phyloP scores from a whole-genome alignment of 2,329 filamentous ascomycete species.

The Colletotrichum orbiculare region DNA sequence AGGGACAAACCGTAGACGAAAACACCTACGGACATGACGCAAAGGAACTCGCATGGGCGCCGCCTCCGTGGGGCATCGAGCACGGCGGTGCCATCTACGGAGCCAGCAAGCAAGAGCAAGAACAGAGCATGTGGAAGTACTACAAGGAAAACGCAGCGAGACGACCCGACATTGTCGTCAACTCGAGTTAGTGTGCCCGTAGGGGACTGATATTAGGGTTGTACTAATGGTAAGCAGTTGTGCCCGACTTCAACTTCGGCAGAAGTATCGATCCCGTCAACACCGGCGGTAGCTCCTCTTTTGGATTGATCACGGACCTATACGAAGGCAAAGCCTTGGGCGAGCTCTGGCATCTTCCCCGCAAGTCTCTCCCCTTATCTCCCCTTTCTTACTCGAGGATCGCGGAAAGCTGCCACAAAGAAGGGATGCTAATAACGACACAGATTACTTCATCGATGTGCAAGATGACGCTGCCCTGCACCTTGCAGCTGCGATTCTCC shows the following conservation, averaged over 20 bases:
- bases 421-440: no score
- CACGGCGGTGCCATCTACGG: slow-evolving; percentile 46
- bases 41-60: slow-evolving; percentile 16
- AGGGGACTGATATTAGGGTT: neutral
- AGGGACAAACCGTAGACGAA: slow-evolving; percentile 36
- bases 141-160: slow-evolving; percentile 44
- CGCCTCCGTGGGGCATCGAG: slow-evolving; percentile 33
- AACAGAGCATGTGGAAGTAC: slow-evolving; percentile 53
- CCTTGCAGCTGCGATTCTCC: slow-evolving; percentile 60
- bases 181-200: slow-evolving; percentile 13
- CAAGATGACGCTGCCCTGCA: slow-evolving; percentile 63
- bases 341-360: slow-evolving; percentile 18
- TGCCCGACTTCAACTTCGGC: slow-evolving; percentile 46
- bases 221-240: slow-evolving; percentile 31
- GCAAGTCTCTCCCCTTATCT: neutral
- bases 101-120: slow-evolving; percentile 51
- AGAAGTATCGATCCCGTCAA: slow-evolving; percentile 34
- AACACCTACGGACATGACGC: slow-evolving; percentile 11
- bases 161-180: slow-evolving; percentile 25
- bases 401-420: no score
- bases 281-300: slow-evolving; percentile 40
- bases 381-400: neutral
- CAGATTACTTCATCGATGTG: slow-evolving; percentile 59
- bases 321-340: slow-evolving; percentile 39
- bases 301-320: slow-evolving; percentile 35